These are phyloP conservation scores for Solanum tarijense DNA, from an alignment of 257 asterid species.

Conservation along the genomic window DNA sequence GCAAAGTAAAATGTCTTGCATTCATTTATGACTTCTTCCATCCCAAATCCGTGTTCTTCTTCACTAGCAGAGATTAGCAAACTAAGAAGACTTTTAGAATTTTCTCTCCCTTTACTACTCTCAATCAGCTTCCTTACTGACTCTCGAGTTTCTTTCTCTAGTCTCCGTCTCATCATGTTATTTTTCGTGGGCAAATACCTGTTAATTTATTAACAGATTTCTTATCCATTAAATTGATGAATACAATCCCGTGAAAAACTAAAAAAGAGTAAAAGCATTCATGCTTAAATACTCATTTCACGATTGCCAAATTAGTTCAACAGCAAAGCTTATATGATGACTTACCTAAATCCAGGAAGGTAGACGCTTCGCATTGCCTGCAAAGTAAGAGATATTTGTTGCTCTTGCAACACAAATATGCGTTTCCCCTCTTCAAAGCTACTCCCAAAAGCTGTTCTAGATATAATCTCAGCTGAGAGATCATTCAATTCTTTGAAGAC, in stretches of 20 bases:
- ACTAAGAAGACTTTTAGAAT: constrained; percentile 15
- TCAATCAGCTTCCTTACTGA: constrained; percentile 19
- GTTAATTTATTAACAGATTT: not conserved
- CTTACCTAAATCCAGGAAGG: constrained; percentile 48
- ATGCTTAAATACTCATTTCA: not conserved
- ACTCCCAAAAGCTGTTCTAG: constrained; percentile 52
- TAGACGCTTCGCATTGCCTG: constrained; percentile 37
- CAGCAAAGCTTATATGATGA: not conserved
- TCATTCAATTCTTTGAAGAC: constrained; percentile 23
- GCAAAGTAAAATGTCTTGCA: constrained; percentile 81
- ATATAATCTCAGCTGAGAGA: constrained; percentile 39
- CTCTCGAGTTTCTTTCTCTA: constrained; percentile 33
- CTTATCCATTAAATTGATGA: not conserved
- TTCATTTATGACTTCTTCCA: constrained; percentile 49
- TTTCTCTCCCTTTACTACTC: constrained; percentile 7
- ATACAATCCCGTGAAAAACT: not conserved
- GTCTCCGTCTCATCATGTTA: constrained; percentile 21
- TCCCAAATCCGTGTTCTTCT: constrained; percentile 32
- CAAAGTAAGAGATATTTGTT: constrained; percentile 27
- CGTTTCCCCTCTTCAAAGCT: constrained; percentile 43
- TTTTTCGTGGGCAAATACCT: constrained; percentile 32
- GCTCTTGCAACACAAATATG: constrained; percentile 41
- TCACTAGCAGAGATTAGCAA: constrained; percentile 25
- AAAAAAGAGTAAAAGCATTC: not conserved
- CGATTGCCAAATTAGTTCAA: not conserved